These are phyloP conservation scores for Escallonia herrerae DNA, from an alignment of 129 eudicot genomes.

Conservation along the genomic window DNA sequence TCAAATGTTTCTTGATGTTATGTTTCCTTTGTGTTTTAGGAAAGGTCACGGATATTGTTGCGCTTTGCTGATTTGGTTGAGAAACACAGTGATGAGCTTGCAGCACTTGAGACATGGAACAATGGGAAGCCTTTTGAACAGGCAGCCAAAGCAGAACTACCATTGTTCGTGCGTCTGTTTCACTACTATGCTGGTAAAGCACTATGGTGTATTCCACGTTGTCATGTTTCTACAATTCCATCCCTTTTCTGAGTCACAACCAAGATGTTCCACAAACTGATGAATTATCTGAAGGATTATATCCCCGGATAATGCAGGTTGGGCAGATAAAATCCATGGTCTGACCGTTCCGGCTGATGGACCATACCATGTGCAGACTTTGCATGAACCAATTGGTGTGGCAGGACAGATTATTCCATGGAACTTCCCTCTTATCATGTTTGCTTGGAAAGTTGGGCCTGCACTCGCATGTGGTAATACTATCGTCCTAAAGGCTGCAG, in stretches of 20 bases:
- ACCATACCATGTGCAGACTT: constrained; percentile 44
- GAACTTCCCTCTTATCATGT: constrained; percentile 65
- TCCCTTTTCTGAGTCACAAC: too few relatives aligned
- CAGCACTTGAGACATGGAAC: constrained; percentile 61
- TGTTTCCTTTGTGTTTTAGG: constrained; percentile 21
- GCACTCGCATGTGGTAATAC: constrained; percentile 55
- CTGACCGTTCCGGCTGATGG: constrained; percentile 61
- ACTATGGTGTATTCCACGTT: too few relatives aligned
- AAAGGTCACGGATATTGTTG: constrained; percentile 36
- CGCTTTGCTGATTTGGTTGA: constrained; percentile 55
- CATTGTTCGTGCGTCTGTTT: constrained; percentile 43
- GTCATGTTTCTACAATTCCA: too few relatives aligned
- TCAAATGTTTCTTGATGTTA: neutral
- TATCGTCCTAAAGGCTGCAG: constrained; percentile 45
- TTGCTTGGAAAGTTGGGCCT: constrained; percentile 71
- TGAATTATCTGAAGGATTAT: neutral
- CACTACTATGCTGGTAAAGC: constrained; percentile 51
- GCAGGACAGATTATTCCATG: constrained; percentile 60
- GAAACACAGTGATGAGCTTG: constrained; percentile 49
- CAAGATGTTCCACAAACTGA: too few relatives aligned
- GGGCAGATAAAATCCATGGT: constrained; percentile 76
- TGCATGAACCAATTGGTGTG: constrained; percentile 62
- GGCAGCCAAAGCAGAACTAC: constrained; percentile 35
- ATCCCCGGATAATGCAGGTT: constrained; percentile 27
- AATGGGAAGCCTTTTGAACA: constrained; percentile 52